phyloP scores from a whole-genome alignment of 331 rosid species.

The Pyrus hybrid region DNA sequence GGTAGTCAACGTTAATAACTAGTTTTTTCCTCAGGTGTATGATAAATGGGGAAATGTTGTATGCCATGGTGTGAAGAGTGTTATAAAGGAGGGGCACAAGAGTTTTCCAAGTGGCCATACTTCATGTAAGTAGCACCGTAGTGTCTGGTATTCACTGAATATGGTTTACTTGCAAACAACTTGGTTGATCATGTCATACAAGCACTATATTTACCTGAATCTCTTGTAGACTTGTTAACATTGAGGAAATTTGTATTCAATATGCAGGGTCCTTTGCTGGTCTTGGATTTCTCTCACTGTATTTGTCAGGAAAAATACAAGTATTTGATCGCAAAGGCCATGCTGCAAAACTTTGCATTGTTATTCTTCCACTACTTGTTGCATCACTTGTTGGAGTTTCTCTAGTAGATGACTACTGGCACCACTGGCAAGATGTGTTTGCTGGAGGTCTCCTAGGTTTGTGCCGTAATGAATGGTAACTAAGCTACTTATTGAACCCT shows the following conservation, averaged over 20 bases:
- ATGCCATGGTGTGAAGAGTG: slow-evolving; percentile 57
- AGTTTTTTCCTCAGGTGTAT: slow-evolving; percentile 44
- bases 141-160: neutral
- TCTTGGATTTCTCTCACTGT: slow-evolving; percentile 66
- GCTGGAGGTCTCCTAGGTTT: slow-evolving; percentile 80
- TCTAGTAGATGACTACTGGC: slow-evolving; percentile 90
- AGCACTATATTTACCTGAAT: neutral
- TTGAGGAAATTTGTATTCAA: slow-evolving; percentile 12
- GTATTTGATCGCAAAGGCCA: slow-evolving; percentile 68
- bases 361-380: slow-evolving; percentile 61
- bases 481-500: neutral
- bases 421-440: slow-evolving; percentile 91
- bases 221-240: slow-evolving; percentile 1
- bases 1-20: slow-evolving; percentile 1
- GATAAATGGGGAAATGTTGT: slow-evolving; percentile 64
- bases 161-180: neutral
- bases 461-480: slow-evolving; percentile 13
- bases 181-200: neutral
- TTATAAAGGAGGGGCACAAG: slow-evolving; percentile 82
- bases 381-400: slow-evolving; percentile 91
- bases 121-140: slow-evolving; percentile 39
- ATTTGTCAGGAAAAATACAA: slow-evolving; percentile 70
- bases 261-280: slow-evolving; percentile 88
- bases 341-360: slow-evolving; percentile 66
- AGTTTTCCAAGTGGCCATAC: slow-evolving; percentile 97